Evolutionary conservation across 2,329 filamentous ascomycete species (phyloP), one percentile per base, ranked within the genome.

Genomic region (Iodosphaeria phyllophila): DNA sequence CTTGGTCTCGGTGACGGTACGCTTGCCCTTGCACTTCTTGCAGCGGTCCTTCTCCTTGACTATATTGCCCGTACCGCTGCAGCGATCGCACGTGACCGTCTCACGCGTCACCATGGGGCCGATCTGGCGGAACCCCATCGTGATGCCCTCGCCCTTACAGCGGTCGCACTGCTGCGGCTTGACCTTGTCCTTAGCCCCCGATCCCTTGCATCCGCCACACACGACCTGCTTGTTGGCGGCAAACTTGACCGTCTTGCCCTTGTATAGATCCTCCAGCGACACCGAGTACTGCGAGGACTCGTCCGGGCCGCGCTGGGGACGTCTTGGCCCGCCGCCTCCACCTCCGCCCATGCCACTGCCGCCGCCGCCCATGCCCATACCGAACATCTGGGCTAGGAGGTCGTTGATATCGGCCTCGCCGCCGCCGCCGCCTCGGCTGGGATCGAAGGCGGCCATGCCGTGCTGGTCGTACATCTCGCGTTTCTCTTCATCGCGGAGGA

Each of bases 201-300:
- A 70, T 22, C 89, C 89, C 46, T 84, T 86, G 59, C 89, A 98
- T 40, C 72, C 64, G 30, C 64, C 64, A 54, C 89, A 98, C 32
- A 92, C 61, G 32, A 93, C 67, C 44, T 92, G 86, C 59, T 95
- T 95, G 42, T 84, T 91, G 43, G 79, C 89, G 6, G 82, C 74
- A 48, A 98, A 93, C 54, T 91, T 89, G 44, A 92, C 89, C 1
- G 89, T 93, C 62, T 95, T 93, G 41, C 89, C 89, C 56, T 92
- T 93, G 64, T 95, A 98, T 16, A 98, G 62, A 51, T 98, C 89
- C 48, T 95, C 89, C 30, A 98, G 56, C 3, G 72, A 77, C 29
- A 95, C 79, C 46, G 83, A 74, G 53, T 98, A 95, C 39, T 80
- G 69, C 41, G 92, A 80, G 46, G 92, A 75, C 49, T 93, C 86